Evolutionary conservation across 2,329 filamentous ascomycete genomes (phyloP), one percentile per base, ranked within the genome.

Genomic region (Cladosporium sp.): DNA sequence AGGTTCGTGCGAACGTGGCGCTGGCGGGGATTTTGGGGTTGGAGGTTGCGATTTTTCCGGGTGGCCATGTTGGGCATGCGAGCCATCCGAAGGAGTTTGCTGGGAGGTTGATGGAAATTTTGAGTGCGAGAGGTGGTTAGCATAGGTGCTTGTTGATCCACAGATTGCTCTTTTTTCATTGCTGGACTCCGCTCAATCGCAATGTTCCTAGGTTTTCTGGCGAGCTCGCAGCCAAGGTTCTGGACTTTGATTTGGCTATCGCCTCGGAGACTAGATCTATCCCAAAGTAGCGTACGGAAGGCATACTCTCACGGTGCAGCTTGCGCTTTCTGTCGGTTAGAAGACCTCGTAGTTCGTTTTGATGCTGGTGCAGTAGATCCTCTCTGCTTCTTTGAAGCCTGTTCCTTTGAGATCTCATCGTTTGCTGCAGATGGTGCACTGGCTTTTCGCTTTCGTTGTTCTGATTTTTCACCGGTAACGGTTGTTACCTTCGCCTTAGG

Each of bases 1-100:
- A 55, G 41, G 50, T 50, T 40, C 45, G 45, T 17, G 53, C 32
- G 37, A 55, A 53, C 17, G 44, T 50, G 18, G 53, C 42, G 15
- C 15, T 53, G 50, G 44, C 32, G 12, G 32, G 45, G 34, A 20
- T 15, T 18, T 38, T 54, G 42, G 52, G 37, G 15, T 20, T 49
- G 37, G 34, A 43, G 39, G 49, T 51, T 19, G n/a, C 43, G 4
- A 20, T 47, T 12, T 40, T 52, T 7, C 48, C 49, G 1, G 52
- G 52, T 12, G 52, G 38, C 32, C 49, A 54, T 24, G n/a, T 52
- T 8, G 52, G 52, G 8, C 52, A 54, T 30, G 18, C 29, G n/a
- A 51, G 24, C 3, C 43, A 52, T 49, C 19, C 43, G 4, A 19
- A 15, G 18, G 37, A 49, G 5, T 54, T 54, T 44, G 43, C 41